phyloP scores from a whole-genome alignment of 129 eudicot genomes.

The Escallonia rubra region DNA sequence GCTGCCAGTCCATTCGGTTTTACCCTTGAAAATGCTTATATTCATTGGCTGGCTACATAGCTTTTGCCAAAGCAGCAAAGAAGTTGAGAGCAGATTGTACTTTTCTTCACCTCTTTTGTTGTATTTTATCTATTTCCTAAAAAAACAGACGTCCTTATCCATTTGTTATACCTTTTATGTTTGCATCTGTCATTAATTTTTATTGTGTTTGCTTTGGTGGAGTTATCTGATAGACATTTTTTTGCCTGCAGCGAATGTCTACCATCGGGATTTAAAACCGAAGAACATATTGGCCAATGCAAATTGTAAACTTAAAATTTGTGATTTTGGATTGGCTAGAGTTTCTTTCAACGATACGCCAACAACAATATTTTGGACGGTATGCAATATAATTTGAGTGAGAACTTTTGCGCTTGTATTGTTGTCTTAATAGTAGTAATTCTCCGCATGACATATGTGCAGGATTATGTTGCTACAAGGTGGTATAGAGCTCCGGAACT shows the following conservation, averaged over 20 bases:
- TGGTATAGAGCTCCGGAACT: conserved; percentile 95
- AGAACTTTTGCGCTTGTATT: background rate
- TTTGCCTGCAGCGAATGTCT: conserved; percentile 71
- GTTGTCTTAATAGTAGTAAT: background rate
- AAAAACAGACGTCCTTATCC: too few species aligned
- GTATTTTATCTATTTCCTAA: too few species aligned
- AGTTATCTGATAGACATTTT: conserved; percentile 3
- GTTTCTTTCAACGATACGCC: conserved; percentile 87
- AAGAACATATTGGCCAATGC: conserved; percentile 93
- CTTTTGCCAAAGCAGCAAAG: too few species aligned
- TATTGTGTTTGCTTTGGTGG: background rate
- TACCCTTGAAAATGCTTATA: background rate
- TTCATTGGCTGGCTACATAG: background rate
- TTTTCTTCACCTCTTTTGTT: too few species aligned
- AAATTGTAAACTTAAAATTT: conserved; percentile 86
- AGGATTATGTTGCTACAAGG: conserved; percentile 96
- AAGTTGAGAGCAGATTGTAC: too few species aligned
- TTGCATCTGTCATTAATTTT: background rate
- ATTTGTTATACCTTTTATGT: too few species aligned
- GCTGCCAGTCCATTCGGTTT: background rate
- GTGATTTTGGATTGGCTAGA: conserved; percentile 90
- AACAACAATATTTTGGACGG: conserved; percentile 91
- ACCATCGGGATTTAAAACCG: conserved; percentile 87
- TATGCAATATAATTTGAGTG: conserved; percentile 12
- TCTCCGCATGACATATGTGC: conserved; percentile 5